Evolutionary conservation across 441 rosid genomes (phyloP), one percentile per base, ranked within the genome.

Genomic region (Populus hybrid): DNA sequence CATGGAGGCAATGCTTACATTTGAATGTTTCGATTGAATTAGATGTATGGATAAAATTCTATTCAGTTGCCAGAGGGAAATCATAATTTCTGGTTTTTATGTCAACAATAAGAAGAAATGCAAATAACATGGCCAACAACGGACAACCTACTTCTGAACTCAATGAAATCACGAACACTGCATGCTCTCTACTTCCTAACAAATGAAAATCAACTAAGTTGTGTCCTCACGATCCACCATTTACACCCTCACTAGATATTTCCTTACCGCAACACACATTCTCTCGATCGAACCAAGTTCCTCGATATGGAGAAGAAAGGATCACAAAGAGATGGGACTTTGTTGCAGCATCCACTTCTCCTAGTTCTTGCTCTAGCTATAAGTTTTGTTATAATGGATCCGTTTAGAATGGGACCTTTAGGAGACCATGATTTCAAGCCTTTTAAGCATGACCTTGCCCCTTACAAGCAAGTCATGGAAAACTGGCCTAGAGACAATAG

Each of bases 401-500:
- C 96, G 1, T 87, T 94, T 68, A 65, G 90, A 72, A 82, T 95
- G 66, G 92, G 99, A 50, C 97, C 99, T 1, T 74, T 90, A 0
- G 97, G 95, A 0, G 89, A 88, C 26, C 90, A 84, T 72, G 86
- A 92, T 33, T 95, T 95, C 84, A 89, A 76, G 89, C 99, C 99
- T 0, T 94, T 91, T 79, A 91, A 79, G 88, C 98, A 92, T 77
- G 92, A 86, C 73, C 88, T 95, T 84, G 99, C 99, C 53, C 91
- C 98, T 56, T 95, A 92, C 84, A 88, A 84, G 90, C 82, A 85
- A 79, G 97, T 94, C 45, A 95, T 95, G 97, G 81, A 75, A 10
- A 88, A 56, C 23, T 95, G 99, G 99, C 99, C 98, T 0, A 85
- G 90, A 80, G 99, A 95, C 85, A 86, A 91, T 73, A 74, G n/a